Percentiles rank a stretch among this genome's conserved stretches.
phyloP scores from a whole-genome alignment of 2,329 filamentous ascomycete genomes.

The Dendryphion nanum region DNA sequence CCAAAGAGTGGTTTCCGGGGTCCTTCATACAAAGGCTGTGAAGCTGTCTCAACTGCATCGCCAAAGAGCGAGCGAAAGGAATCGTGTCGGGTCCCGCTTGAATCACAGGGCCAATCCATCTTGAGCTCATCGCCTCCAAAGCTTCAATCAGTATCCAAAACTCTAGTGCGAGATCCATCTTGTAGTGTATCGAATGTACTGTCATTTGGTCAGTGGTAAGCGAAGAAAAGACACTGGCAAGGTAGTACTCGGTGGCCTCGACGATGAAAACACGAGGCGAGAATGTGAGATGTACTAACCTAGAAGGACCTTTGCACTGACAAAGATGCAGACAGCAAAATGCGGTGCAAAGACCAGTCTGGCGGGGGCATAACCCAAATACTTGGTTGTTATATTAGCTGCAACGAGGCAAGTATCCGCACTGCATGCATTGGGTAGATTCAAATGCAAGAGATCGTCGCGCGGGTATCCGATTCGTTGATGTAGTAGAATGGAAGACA shows the following conservation, averaged over 20 bases:
- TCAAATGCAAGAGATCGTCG: background rate
- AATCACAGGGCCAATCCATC: background rate
- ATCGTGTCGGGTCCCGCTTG: background rate
- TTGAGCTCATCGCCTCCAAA: background rate
- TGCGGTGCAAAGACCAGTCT: background rate
- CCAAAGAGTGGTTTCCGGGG: constrained; percentile 1
- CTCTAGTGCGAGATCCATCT: background rate
- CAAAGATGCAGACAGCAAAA: constrained; percentile 1
- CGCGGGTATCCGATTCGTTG: background rate
- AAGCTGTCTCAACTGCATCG: background rate
- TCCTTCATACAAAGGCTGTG: background rate
- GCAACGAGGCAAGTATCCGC: constrained; percentile 1
- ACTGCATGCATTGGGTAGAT: background rate
- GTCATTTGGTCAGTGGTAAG: background rate
- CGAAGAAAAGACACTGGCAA: no score
- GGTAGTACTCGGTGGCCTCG: background rate
- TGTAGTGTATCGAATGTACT: constrained; percentile 1
- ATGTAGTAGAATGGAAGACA: constrained; percentile 1
- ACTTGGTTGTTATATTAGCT: constrained; percentile 1
- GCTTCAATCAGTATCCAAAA: constrained; percentile 1
- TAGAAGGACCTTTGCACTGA: constrained; percentile 1
- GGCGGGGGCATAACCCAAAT: background rate
- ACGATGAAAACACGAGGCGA: background rate
- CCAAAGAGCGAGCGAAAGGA: background rate
- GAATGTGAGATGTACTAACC: background rate